A percentile compares a stretch with the other conserved stretches of the same genome.
Conservation (phyloP, 2,329 filamentous ascomycete genomes). For the Cryphonectria nitschkei region DNA sequence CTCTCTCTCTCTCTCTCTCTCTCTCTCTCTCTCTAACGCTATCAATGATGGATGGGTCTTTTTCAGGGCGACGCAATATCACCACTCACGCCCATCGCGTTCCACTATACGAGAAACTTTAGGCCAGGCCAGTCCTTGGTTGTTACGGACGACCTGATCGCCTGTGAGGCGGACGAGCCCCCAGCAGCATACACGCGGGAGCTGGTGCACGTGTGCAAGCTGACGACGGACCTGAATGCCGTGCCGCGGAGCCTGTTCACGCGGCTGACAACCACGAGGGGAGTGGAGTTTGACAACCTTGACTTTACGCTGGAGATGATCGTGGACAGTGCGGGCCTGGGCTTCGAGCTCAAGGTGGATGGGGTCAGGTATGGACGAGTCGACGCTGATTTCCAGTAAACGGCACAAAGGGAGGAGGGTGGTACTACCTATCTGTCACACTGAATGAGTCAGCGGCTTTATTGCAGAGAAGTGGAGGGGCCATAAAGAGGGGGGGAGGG, state of each 20-base stretch:
- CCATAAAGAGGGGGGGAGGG: too few relatives aligned
- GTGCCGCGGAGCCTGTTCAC: conserved; percentile 77
- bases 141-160: conserved; percentile 80
- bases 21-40: background rate
- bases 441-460: background rate
- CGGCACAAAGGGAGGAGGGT: background rate
- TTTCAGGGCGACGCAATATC: conserved; percentile 72
- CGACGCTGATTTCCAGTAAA: conserved; percentile 74
- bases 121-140: conserved; percentile 75
- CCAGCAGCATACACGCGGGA: conserved; percentile 63
- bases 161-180: conserved; percentile 70
- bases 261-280: conserved; percentile 74
- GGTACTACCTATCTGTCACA: background rate
- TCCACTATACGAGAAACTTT: conserved; percentile 87
- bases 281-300: conserved; percentile 80
- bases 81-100: conserved; percentile 73
- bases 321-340: conserved; percentile 74
- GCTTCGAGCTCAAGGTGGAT: conserved; percentile 80
- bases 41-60: background rate
- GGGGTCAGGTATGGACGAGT: conserved; percentile 77
- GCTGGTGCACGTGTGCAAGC: conserved; percentile 74
- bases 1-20: background rate
- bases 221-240: conserved; percentile 78
- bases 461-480: background rate
- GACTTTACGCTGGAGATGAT: conserved; percentile 85